A percentile compares a stretch with the other conserved stretches of the same genome.
These are phyloP conservation scores for Zoysia pacifica DNA, from an alignment of 176 grass and related monocot species.

Conservation along the genomic window DNA sequence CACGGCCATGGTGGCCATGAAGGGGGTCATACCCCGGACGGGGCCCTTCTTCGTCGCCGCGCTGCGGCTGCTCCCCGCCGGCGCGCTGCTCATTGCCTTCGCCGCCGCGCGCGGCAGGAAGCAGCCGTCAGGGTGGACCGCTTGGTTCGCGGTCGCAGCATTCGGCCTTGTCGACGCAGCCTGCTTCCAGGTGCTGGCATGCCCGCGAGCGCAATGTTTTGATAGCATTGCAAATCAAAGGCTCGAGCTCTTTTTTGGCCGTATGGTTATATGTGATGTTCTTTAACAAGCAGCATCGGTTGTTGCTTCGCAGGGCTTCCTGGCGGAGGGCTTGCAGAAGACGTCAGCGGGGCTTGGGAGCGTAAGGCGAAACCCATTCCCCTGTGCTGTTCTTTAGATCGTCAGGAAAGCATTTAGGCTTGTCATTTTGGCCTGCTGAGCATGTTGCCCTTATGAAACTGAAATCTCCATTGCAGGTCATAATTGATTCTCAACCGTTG, in stretches of 20 bases:
- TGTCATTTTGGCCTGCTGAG: constrained; percentile 17
- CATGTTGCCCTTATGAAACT: constrained; percentile 18
- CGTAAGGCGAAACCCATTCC: constrained; percentile 51
- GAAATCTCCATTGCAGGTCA: constrained; percentile 67
- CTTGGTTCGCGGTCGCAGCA: constrained; percentile 66
- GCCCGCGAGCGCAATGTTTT: background rate
- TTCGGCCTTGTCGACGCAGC: constrained; percentile 78
- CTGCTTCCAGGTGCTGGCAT: constrained; percentile 74
- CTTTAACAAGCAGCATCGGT: background rate
- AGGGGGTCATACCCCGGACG: constrained; percentile 91
- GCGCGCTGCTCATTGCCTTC: constrained; percentile 74
- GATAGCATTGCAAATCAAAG: background rate
- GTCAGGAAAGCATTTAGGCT: constrained; percentile 3
- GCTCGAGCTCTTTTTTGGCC: background rate
- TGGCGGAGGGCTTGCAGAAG: constrained; percentile 89
- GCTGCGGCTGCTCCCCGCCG: constrained; percentile 69
- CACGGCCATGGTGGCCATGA: constrained; percentile 98
- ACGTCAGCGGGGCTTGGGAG: constrained; percentile 88
- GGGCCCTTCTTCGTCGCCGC: constrained; percentile 91
- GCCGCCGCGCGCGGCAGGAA: constrained; percentile 67
- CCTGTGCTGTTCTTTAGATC: constrained; percentile 32
- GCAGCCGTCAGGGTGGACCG: constrained; percentile 64
- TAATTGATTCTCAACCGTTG: constrained; percentile 93
- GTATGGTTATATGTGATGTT: constrained; percentile 19
- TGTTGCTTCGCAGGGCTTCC: constrained; percentile 67